A percentile compares a stretch with the other conserved stretches of the same genome.
Conservation (phyloP, 306 rosid species). For the Cucumis sativus region Cucumber_9930_V3 NC_026655.2:23245001-23245500, state of each 20-base stretch:
- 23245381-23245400: constrained; percentile 58
- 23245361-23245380: constrained; percentile 90
- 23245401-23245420: constrained; percentile 21
- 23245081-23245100: no score
- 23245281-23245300: constrained; percentile 76
- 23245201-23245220: no score
- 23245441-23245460: not conserved
- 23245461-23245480: not conserved
- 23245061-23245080: no score
- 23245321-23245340: constrained; percentile 79
- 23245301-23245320: constrained; percentile 91
- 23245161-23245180: no score
- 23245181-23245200: no score
- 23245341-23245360: constrained; percentile 77
- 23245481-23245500: not conserved
- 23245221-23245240: not conserved
- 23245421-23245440: not conserved
- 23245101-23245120: no score
- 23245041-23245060: no score
- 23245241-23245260: not conserved
- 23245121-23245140: no score
- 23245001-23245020: not conserved
- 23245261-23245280: constrained; percentile 77
- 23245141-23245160: no score
- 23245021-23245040: no score